Evolutionary conservation across 805 yeast species (phyloP).

Genomic region (Candida manassasensis): DNA sequence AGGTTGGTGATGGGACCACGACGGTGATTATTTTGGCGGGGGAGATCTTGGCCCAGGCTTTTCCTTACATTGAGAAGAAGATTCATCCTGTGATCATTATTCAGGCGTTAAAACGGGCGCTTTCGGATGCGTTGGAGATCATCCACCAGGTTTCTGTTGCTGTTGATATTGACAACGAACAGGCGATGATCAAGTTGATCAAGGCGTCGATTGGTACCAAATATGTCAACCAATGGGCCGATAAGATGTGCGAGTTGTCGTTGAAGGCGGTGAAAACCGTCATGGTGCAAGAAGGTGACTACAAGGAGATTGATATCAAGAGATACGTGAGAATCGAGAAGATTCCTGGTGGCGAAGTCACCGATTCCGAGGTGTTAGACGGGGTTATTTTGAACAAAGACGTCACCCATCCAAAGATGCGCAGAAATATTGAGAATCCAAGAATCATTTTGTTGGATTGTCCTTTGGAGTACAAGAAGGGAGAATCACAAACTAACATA

Average conservation of each 20-base stretch:
- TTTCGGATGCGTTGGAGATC: constrained; percentile 83
- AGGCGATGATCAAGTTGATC: constrained; percentile 80
- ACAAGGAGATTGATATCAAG: constrained; percentile 85
- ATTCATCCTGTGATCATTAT: constrained; percentile 96
- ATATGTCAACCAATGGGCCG: constrained; percentile 86
- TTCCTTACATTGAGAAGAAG: constrained; percentile 89
- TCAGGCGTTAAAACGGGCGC: constrained; percentile 87
- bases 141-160: constrained; percentile 80
- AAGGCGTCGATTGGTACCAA: constrained; percentile 94
- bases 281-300: constrained; percentile 51
- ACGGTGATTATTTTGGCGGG: constrained; percentile 96
- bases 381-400: constrained; percentile 95
- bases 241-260: constrained; percentile 84
- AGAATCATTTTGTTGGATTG: constrained; percentile 86
- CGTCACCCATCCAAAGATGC: constrained; percentile 98
- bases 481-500: constrained; percentile 96
- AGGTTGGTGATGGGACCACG: constrained; percentile 98
- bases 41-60: constrained; percentile 91
- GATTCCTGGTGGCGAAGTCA: constrained; percentile 96
- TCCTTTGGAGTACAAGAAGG: constrained; percentile 97
- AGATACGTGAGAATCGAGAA: constrained; percentile 92
- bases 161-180: constrained; percentile 78
- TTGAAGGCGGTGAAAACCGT: constrained; percentile 86
- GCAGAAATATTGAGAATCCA: constrained; percentile 83
- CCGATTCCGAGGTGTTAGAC: constrained; percentile 80